Evolutionary conservation across 2,329 filamentous ascomycete species (phyloP), one percentile per base, ranked within the genome.

Genomic region (Albifimbria verrucaria): DNA sequence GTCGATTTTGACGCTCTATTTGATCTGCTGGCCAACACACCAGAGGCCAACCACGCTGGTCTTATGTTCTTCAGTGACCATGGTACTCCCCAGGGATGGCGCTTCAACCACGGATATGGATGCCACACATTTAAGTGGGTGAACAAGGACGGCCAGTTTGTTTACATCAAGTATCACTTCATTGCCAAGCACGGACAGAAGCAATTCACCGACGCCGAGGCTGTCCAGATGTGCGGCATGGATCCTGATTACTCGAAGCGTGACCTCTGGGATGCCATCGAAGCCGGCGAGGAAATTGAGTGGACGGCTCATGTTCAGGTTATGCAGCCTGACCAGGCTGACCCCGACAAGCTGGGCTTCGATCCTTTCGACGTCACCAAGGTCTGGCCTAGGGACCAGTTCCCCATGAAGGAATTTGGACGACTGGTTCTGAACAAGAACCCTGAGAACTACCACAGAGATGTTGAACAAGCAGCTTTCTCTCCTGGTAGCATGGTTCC

Each of bases 281-380:
- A 80, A 55, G 74, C 73, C 28, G 82, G 83, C 50, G 79, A 88
- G 12, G 74, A 77, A 59, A 83, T 84, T 18, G 79, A 75, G 39
- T 89, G 85, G 83, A 84, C 77, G 39, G 77, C 80, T 58, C 85
- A 82, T 58, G 77, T 86, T 3, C 86, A 89, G 67, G 75, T 81
- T 17, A 74, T 88, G 51, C 79, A 76, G 22, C 82, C 83, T 3
- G 79, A 82, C 59, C 75, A 86, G 61, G 83, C 83, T 11, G 78
- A 85, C 22, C 44, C 44, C 10, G 44, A 47, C 65, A 77, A 77
- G 56, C 82, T 82, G 69, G 73, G 73, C 53, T 85, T 78, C 75
- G 85, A 84, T 68, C 73, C 87, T 58, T 86, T 89, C 58, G 86
- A 89, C 65, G 70, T 87, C 57, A 88, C 86, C 55, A 86, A 88